Conservation (phyloP, 768 basidiomycete species). For the Melanogaster broomeanus region DNA sequence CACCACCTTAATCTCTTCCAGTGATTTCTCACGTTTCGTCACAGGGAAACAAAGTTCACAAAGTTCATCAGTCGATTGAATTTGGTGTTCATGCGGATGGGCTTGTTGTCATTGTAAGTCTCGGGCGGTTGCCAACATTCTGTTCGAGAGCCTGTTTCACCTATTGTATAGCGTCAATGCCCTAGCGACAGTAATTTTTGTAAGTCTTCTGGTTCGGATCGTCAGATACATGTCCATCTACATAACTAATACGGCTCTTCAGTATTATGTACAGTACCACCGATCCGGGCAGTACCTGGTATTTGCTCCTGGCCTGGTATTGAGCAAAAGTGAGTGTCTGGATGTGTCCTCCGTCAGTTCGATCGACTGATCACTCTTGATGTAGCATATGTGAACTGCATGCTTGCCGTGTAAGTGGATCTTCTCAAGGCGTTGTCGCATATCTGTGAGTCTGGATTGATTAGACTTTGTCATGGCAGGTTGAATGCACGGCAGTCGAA, state of each 20-base stretch:
- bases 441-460: not conserved
- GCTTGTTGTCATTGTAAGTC: slow-evolving; percentile 15
- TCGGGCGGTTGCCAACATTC: not conserved
- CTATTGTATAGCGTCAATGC: slow-evolving; percentile 8
- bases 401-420: slow-evolving; percentile 20
- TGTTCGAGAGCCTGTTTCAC: not conserved
- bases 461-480: not conserved
- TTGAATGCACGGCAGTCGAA: slow-evolving; percentile 10
- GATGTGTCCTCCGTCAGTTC: not conserved
- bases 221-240: not conserved
- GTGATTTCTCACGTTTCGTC: not conserved
- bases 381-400: slow-evolving; percentile 22
- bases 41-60: slow-evolving; percentile 8
- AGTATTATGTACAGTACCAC: slow-evolving; percentile 11
- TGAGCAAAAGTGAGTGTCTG: slow-evolving; percentile 13
- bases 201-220: not conserved
- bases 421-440: not conserved
- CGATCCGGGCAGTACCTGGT: not conserved
- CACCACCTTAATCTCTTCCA: not conserved
- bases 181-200: slow-evolving; percentile 11
- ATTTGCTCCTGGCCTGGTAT: slow-evolving; percentile 7
- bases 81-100: slow-evolving; percentile 11
- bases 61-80: slow-evolving; percentile 8
- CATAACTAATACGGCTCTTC: not conserved
- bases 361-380: not conserved